These are phyloP conservation scores for Didymella keratinophila DNA, from an alignment of 2,329 filamentous ascomycete species.

Conservation along the genomic window DNA sequence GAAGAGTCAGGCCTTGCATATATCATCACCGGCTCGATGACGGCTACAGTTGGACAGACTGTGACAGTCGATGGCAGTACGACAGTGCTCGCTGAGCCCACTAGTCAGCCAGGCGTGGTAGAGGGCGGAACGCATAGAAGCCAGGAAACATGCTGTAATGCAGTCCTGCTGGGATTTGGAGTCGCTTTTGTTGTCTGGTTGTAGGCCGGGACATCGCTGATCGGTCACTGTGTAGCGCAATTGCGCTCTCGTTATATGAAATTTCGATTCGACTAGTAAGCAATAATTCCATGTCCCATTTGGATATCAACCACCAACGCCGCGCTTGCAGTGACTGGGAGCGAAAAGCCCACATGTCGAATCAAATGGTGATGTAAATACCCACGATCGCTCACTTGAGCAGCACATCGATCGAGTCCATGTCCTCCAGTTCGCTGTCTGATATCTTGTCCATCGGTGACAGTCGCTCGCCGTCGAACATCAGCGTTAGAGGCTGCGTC, in stretches of 20 bases:
- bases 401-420: slow-evolving; percentile 47
- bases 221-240: background rate
- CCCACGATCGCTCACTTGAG: slow-evolving; percentile 37
- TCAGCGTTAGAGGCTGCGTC: slow-evolving; percentile 43
- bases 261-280: background rate
- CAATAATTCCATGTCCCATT: background rate
- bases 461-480: slow-evolving; percentile 51
- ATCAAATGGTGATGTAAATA: background rate
- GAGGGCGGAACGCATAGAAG: background rate
- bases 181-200: background rate
- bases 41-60: slow-evolving; percentile 23
- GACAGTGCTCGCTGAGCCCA: slow-evolving; percentile 19
- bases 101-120: background rate
- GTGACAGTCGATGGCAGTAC: slow-evolving; percentile 21
- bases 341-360: background rate
- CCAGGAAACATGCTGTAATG: background rate
- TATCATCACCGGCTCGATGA: background rate
- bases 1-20: background rate
- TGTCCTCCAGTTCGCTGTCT: slow-evolving; percentile 49
- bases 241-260: background rate
- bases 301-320: slow-evolving; percentile 20
- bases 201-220: background rate
- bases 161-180: background rate
- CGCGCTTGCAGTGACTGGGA: slow-evolving; percentile 11
- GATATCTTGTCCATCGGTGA: slow-evolving; percentile 43